Percentiles rank a stretch among this genome's conserved stretches.
phyloP scores from a whole-genome alignment of 192 early-diverging fungal species.

The Backusella mclennaniae region DNA sequence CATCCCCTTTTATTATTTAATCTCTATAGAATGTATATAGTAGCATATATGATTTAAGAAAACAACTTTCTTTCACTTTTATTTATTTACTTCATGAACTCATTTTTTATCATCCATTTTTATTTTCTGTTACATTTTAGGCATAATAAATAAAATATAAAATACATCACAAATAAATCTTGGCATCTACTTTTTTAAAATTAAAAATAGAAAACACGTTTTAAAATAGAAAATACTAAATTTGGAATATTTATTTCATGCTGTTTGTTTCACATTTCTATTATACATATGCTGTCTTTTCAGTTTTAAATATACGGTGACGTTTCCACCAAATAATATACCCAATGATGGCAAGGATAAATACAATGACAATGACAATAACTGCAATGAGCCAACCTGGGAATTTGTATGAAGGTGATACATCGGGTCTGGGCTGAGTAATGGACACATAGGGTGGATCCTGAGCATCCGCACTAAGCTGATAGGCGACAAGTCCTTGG shows the following conservation, averaged over 20 bases:
- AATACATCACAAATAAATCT: neutral
- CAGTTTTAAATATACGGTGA: neutral
- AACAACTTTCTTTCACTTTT: neutral
- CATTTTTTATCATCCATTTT: neutral
- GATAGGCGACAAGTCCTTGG: slow-evolving; percentile 50
- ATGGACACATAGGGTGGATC: slow-evolving; percentile 53
- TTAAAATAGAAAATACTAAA: slow-evolving; percentile 2
- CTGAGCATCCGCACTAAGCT: slow-evolving; percentile 36
- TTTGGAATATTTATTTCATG: neutral
- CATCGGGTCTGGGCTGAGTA: slow-evolving; percentile 41
- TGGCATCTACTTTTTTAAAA: neutral
- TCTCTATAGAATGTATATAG: slow-evolving; percentile 6
- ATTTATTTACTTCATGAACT: neutral
- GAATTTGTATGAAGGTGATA: slow-evolving; percentile 32
- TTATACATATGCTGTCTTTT: neutral
- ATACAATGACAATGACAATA: slow-evolving; percentile 45
- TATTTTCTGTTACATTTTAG: neutral
- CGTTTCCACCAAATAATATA: slow-evolving; percentile 23
- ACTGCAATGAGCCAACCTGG: slow-evolving; percentile 48
- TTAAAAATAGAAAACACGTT: slow-evolving; percentile 6
- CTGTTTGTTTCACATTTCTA: neutral
- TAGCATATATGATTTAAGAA: neutral
- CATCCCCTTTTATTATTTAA: slow-evolving; percentile 2
- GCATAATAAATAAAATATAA: slow-evolving; percentile 1
- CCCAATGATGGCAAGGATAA: slow-evolving; percentile 20